These are phyloP conservation scores for Pythium guiyangense DNA, from an alignment of 352 stramenopile genomes.

Conservation along the genomic window DNA sequence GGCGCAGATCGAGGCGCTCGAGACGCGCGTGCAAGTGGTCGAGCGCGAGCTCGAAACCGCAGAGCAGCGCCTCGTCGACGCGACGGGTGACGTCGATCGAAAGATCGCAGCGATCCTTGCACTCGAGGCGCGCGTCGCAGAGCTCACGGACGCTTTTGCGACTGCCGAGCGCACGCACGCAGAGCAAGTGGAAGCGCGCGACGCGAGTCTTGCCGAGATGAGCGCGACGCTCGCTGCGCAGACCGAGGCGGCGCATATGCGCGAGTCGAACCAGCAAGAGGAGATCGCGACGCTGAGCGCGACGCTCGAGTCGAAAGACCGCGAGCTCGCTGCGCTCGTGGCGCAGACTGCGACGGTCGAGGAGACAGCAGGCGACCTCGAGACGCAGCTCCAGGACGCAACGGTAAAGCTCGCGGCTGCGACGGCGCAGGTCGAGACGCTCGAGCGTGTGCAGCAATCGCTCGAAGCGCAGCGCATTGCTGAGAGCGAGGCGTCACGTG, in stretches of 20 bases:
- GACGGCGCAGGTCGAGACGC: constrained; percentile 12
- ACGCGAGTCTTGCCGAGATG: constrained; percentile 3
- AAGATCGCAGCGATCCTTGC: no score
- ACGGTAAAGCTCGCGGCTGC: constrained; percentile 12
- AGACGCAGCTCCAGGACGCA: constrained; percentile 7
- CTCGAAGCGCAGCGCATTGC: constrained; percentile 5
- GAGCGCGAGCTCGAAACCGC: background rate
- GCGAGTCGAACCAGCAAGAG: constrained; percentile 19
- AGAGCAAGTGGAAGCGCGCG: background rate
- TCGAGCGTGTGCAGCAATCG: constrained; percentile 10
- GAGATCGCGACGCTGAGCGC: constrained; percentile 1
- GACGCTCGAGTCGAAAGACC: constrained; percentile 2
- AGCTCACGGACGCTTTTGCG: no score
- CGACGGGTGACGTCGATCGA: no score
- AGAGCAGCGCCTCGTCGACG: no score
- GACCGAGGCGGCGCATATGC: background rate
- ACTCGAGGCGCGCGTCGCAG: no score
- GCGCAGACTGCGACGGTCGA: constrained; percentile 14
- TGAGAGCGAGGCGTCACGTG: constrained; percentile 3
- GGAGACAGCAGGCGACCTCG: constrained; percentile 11
- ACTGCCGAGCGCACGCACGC: no score
- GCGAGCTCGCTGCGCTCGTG: constrained; percentile 10
- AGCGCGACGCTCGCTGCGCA: constrained; percentile 3
- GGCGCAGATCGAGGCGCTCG: background rate
- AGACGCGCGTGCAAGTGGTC: background rate